Evolutionary conservation across 768 basidiomycete genomes (phyloP).

Genomic region (Panellus pusillus): DNA sequence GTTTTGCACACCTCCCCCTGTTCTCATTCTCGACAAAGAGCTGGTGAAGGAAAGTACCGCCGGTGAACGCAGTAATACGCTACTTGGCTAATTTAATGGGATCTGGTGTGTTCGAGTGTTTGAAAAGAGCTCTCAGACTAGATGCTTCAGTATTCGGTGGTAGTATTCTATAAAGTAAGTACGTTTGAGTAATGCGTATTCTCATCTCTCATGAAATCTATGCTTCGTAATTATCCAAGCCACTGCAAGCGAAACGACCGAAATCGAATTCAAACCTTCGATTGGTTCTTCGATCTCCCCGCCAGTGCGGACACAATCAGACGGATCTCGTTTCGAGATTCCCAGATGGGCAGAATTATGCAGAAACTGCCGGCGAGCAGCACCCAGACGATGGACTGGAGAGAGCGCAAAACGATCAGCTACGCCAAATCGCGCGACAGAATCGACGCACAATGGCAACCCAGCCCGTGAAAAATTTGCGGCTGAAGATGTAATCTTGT

Average conservation of each 20-base stretch:
- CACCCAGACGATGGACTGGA: conserved; percentile 31
- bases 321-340: conserved; percentile 28
- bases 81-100: too few species aligned
- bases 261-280: too few species aligned
- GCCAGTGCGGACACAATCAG: conserved; percentile 19
- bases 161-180: too few species aligned
- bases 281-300: conserved; percentile 15
- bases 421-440: too few species aligned
- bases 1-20: conserved; percentile 33
- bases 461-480: conserved; percentile 35
- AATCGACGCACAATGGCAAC: conserved; percentile 22
- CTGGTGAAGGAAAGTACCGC: conserved; percentile 24
- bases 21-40: conserved; percentile 38
- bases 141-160: too few species aligned
- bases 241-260: too few species aligned
- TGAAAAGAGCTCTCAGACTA: too few species aligned
- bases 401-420: too few species aligned
- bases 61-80: neutral
- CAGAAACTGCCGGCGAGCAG: conserved; percentile 29
- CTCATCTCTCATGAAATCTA: conserved; percentile 22
- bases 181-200: neutral
- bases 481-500: conserved; percentile 34
- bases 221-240: too few species aligned
- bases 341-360: conserved; percentile 30
- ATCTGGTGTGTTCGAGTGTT: too few species aligned